Percentiles rank a stretch among this genome's conserved stretches.
These are phyloP conservation scores for Monilinia aucupariae DNA, from an alignment of 2,329 filamentous ascomycete genomes.

Conservation along the genomic window DNA sequence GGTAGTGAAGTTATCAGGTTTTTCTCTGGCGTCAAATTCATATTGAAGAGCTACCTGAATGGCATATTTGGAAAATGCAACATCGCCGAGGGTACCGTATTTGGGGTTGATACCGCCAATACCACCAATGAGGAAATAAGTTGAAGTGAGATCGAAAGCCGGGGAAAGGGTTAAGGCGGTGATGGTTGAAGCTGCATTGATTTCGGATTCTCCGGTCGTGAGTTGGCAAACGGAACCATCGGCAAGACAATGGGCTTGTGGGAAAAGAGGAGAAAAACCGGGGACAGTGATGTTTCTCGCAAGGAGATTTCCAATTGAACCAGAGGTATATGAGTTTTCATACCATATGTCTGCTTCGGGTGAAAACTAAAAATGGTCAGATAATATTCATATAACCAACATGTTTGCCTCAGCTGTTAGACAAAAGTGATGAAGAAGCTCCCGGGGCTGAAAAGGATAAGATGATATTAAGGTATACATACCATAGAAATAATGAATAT, in stretches of 20 bases:
- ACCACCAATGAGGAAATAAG: conserved; percentile 67
- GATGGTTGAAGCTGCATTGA: conserved; percentile 67
- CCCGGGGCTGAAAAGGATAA: background rate
- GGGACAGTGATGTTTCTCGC: conserved; percentile 53
- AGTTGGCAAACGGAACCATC: conserved; percentile 61
- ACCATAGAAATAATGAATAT: conserved; percentile 61
- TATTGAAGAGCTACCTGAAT: conserved; percentile 72
- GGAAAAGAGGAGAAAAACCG: conserved; percentile 61
- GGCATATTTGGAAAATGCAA: conserved; percentile 63
- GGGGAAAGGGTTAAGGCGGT: conserved; percentile 57
- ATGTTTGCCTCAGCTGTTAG: background rate
- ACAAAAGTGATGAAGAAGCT: background rate
- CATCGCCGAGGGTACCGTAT: conserved; percentile 57
- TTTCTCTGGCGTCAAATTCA: conserved; percentile 66
- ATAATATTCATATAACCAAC: background rate
- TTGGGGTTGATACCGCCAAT: conserved; percentile 72
- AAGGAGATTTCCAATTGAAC: conserved; percentile 49
- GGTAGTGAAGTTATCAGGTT: conserved; percentile 58
- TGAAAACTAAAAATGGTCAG: conserved; percentile 45
- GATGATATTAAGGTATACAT: conserved; percentile 20
- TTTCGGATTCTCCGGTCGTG: conserved; percentile 63
- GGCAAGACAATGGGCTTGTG: conserved; percentile 57
- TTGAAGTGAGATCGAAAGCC: conserved; percentile 57
- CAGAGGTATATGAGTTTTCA: conserved; percentile 42
- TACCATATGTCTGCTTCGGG: conserved; percentile 61